Percentiles rank a stretch among this genome's conserved stretches.
Conservation (phyloP, 805 yeast species). For the Nakazawaea molendinolei region DNA sequence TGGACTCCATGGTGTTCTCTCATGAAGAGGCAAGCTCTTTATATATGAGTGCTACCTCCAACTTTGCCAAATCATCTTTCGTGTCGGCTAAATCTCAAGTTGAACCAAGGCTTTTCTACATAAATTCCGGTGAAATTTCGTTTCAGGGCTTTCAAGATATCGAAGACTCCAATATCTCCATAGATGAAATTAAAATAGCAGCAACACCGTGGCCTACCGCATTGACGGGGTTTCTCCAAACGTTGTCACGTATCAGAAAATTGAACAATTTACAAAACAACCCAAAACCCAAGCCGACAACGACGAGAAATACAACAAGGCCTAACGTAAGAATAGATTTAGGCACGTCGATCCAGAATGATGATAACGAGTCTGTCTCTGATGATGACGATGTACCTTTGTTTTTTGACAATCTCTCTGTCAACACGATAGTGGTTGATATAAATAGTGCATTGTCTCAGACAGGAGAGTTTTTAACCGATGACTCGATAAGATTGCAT, state of each 20-base stretch:
- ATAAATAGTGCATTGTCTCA: constrained; percentile 38
- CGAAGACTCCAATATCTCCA: constrained; percentile 29
- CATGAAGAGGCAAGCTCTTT: constrained; percentile 64
- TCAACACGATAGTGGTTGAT: constrained; percentile 33
- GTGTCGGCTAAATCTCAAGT: constrained; percentile 3
- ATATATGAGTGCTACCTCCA: constrained; percentile 77
- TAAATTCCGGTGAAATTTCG: constrained; percentile 31
- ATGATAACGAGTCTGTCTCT: constrained; percentile 11
- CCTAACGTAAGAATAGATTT: constrained; percentile 7
- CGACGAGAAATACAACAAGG: not conserved
- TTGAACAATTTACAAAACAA: constrained; percentile 26
- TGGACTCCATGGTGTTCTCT: constrained; percentile 58
- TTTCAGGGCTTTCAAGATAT: constrained; percentile 40
- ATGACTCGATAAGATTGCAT: constrained; percentile 22
- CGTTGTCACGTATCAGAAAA: constrained; percentile 32
- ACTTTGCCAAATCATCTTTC: constrained; percentile 25
- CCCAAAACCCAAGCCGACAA: constrained; percentile 11
- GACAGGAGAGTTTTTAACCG: constrained; percentile 33
- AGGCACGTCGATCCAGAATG: constrained; percentile 1
- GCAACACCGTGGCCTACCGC: constrained; percentile 37
- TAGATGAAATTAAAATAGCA: constrained; percentile 36
- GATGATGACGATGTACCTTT: constrained; percentile 16
- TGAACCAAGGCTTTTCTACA: constrained; percentile 19
- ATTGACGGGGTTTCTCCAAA: constrained; percentile 28
- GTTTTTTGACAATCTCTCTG: constrained; percentile 31